phyloP scores from a whole-genome alignment of 1,284 basidiomycete species.

The Rugosomyces carneus region DNA sequence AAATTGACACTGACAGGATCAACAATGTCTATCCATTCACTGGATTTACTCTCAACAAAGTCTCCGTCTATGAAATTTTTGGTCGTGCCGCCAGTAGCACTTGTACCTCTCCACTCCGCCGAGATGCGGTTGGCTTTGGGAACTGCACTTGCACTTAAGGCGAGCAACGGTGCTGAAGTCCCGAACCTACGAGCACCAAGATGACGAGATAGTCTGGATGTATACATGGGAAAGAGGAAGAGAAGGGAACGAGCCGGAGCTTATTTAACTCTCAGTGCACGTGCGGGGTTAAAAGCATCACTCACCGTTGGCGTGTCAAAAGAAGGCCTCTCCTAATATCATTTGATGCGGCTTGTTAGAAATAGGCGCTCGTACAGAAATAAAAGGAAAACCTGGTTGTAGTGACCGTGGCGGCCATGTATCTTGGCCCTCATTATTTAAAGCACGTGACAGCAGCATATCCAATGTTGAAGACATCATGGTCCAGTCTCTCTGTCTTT shows the following conservation, averaged over 20 bases:
- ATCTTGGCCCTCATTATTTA: no score
- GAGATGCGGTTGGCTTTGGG: slow-evolving; percentile 64
- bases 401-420: slow-evolving; percentile 2
- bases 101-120: slow-evolving; percentile 80
- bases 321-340: no score
- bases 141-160: slow-evolving; percentile 47
- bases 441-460: not conserved
- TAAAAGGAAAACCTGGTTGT: no score
- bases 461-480: not conserved
- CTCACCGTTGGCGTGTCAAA: not conserved
- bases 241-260: not conserved
- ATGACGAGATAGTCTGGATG: slow-evolving; percentile 31
- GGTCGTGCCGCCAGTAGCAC: slow-evolving; percentile 72
- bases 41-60: slow-evolving; percentile 77
- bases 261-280: not conserved
- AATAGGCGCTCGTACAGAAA: not conserved
- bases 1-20: slow-evolving; percentile 69
- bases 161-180: slow-evolving; percentile 39
- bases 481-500: slow-evolving; percentile 4
- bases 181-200: slow-evolving; percentile 29
- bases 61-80: slow-evolving; percentile 89
- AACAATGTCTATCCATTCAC: slow-evolving; percentile 77
- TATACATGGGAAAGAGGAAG: slow-evolving; percentile 27
- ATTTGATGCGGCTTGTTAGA: no score
- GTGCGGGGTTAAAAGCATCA: not conserved